Conservation (phyloP, 129 eudicot genomes). For the Flaveria trinervia region DNA sequence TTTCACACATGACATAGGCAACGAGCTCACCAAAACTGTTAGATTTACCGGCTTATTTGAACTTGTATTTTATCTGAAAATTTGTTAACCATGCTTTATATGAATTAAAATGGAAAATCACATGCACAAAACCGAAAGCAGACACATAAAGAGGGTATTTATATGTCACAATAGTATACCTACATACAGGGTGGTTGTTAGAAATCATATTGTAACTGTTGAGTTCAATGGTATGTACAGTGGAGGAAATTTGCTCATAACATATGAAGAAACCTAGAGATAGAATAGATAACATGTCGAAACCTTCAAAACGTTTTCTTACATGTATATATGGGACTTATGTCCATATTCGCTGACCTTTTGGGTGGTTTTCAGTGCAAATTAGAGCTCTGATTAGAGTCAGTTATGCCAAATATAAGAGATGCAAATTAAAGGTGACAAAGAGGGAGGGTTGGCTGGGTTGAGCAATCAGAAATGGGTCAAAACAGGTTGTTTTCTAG, state of each 20-base stretch:
- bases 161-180: too few species aligned
- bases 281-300: neutral
- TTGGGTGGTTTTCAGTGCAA: neutral
- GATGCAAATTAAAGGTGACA: neutral
- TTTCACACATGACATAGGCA: neutral
- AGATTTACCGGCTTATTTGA: constrained; percentile 1
- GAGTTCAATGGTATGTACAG: neutral
- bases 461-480: neutral
- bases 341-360: neutral
- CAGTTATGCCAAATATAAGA: neutral
- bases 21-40: neutral
- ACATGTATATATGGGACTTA: neutral
- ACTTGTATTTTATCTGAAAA: neutral
- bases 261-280: neutral
- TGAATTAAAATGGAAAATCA: neutral
- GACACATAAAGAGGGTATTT: neutral
- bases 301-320: neutral
- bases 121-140: neutral
- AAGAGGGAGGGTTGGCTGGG: neutral
- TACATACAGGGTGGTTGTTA: too few species aligned
- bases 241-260: neutral
- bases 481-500: neutral
- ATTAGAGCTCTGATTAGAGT: constrained; percentile 1
- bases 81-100: neutral
- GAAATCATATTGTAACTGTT: too few species aligned